A percentile compares a stretch with the other conserved stretches of the same genome.
These are phyloP conservation scores for Starmera pachycereana DNA, from an alignment of 805 yeast species.

Conservation along the genomic window DNA sequence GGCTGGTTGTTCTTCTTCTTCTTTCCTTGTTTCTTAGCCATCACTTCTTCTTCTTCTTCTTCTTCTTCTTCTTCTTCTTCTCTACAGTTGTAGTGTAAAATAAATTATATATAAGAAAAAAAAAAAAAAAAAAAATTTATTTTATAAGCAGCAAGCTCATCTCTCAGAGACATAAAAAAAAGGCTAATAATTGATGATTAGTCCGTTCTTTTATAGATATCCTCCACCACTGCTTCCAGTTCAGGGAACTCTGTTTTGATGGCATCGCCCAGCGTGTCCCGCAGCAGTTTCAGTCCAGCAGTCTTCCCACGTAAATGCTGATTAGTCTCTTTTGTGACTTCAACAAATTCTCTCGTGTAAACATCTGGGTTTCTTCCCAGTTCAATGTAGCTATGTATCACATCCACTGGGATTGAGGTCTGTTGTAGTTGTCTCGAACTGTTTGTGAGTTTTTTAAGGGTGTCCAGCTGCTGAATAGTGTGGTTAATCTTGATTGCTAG, in stretches of 20 bases:
- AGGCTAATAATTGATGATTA: no score
- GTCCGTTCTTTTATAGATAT: conserved; percentile 38
- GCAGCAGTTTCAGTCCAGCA: conserved; percentile 51
- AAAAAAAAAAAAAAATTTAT: no score
- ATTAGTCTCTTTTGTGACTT: conserved; percentile 82
- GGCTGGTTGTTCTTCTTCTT: conserved; percentile 8
- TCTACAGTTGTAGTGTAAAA: no score
- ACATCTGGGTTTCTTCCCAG: conserved; percentile 97
- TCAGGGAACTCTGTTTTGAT: conserved; percentile 75
- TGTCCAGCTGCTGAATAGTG: conserved; percentile 29
- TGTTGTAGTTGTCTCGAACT: conserved; percentile 12
- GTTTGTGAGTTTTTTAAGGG: conserved; percentile 16
- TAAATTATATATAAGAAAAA: no score
- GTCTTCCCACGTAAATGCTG: conserved; percentile 83
- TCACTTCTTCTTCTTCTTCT: neutral
- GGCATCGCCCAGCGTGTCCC: conserved; percentile 58
- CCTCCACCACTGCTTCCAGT: conserved; percentile 44
- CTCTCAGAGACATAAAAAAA: no score
- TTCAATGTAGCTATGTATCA: conserved; percentile 74
- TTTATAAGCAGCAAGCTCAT: no score
- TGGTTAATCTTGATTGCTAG: conserved; percentile 29
- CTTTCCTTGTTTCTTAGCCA: conserved; percentile 11
- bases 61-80: no score
- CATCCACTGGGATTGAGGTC: conserved; percentile 66
- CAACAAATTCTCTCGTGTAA: conserved; percentile 93